A percentile compares a stretch with the other conserved stretches of the same genome.
Conservation (phyloP, 495 filamentous ascomycete genomes). For the Neurospora intermedia region DNA sequence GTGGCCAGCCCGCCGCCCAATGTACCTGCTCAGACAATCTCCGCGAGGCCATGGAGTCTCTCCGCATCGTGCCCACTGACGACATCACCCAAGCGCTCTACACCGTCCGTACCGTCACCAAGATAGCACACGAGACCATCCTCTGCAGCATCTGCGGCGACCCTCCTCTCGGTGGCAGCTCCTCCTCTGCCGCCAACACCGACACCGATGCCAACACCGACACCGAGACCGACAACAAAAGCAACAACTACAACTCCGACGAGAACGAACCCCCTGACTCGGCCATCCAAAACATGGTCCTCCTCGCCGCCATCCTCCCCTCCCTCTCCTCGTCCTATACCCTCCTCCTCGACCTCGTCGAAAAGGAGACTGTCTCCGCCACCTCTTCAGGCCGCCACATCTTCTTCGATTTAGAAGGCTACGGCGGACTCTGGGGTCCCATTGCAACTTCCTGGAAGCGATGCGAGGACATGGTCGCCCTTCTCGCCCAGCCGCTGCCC, state of each 20-base stretch:
- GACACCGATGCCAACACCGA: not conserved
- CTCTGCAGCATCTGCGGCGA: conserved; percentile 48
- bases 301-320: conserved; percentile 53
- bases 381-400: conserved; percentile 27
- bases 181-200: not conserved
- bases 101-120: conserved; percentile 46
- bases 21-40: conserved; percentile 32
- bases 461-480: conserved; percentile 1
- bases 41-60: conserved; percentile 34
- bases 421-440: conserved; percentile 37
- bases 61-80: conserved; percentile 33
- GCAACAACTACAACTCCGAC: not conserved
- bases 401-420: conserved; percentile 29
- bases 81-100: conserved; percentile 35
- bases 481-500: conserved; percentile 29
- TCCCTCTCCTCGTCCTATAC: conserved; percentile 50
- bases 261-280: conserved; percentile 22
- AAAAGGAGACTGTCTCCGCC: conserved; percentile 30
- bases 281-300: conserved; percentile 53
- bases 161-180: conserved; percentile 17
- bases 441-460: conserved; percentile 1
- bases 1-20: not conserved
- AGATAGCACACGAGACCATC: conserved; percentile 46
- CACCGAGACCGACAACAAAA: conserved; percentile 27
- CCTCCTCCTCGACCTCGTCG: conserved; percentile 34